These are phyloP conservation scores for Apophysomyces elegans DNA, from an alignment of 371 early-diverging fungal species.

Conservation along the genomic window DNA sequence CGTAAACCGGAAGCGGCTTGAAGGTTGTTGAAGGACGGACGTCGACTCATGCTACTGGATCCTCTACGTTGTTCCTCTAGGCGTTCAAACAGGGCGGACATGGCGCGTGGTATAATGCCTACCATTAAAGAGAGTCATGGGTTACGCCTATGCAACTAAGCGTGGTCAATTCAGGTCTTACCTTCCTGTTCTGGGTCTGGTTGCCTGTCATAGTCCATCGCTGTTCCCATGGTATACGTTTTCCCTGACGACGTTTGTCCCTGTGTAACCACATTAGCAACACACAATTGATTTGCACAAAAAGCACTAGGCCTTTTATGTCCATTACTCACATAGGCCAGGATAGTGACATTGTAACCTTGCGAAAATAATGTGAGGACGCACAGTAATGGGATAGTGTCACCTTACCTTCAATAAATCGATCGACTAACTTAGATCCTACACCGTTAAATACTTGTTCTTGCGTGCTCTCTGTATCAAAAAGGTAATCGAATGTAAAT, in stretches of 20 bases:
- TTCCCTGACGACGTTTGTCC: slow-evolving; percentile 96
- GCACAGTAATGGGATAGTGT: slow-evolving; percentile 14
- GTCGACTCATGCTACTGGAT: slow-evolving; percentile 3
- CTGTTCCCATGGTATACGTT: slow-evolving; percentile 98
- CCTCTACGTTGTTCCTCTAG: slow-evolving; percentile 19
- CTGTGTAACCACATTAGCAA: slow-evolving; percentile 29
- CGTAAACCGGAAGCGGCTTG: slow-evolving; percentile 25
- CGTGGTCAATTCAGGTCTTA: slow-evolving; percentile 6
- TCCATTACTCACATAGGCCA: slow-evolving; percentile 85
- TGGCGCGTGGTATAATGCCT: slow-evolving; percentile 93
- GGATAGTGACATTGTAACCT: slow-evolving; percentile 94
- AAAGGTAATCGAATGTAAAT: slow-evolving; percentile 82
- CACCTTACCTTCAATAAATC: slow-evolving; percentile 85
- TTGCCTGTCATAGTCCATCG: slow-evolving; percentile 61
- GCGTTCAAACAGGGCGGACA: slow-evolving; percentile 72
- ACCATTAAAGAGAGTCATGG: background rate
- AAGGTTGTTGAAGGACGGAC: slow-evolving; percentile 9
- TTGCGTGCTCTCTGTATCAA: slow-evolving; percentile 73
- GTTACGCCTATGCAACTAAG: slow-evolving; percentile 2
- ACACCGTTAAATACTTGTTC: slow-evolving; percentile 72
- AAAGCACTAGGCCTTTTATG: slow-evolving; percentile 32
- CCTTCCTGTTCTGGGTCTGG: slow-evolving; percentile 57
- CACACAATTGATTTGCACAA: slow-evolving; percentile 7
- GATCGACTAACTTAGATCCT: slow-evolving; percentile 75
- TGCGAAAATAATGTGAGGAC: slow-evolving; percentile 12